phyloP scores from a whole-genome alignment of 495 filamentous ascomycete species.

The Penicillium steckii region DNA sequence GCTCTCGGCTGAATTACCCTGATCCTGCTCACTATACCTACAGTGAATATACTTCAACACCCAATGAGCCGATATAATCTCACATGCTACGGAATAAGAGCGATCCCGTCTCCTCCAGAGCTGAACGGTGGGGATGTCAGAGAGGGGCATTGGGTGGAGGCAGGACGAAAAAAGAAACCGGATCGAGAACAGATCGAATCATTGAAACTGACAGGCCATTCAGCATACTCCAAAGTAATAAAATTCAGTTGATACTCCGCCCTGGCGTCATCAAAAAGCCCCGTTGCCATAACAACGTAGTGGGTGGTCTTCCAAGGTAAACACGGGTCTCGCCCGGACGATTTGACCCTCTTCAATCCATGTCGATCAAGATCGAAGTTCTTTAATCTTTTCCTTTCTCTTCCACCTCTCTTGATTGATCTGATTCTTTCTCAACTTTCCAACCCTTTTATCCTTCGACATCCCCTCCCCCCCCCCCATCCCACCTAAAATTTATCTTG shows the following conservation, averaged over 20 bases:
- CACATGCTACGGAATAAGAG: constrained; percentile 16
- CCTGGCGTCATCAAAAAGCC: constrained; percentile 33
- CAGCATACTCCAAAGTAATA: not conserved
- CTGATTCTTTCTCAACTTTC: constrained; percentile 9
- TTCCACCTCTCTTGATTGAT: constrained; percentile 9
- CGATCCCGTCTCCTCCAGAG: constrained; percentile 19
- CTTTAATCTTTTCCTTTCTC: not conserved
- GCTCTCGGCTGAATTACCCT: too few relatives aligned
- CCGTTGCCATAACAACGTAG: constrained; percentile 49
- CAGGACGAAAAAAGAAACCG: constrained; percentile 15
- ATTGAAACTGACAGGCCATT: constrained; percentile 20
- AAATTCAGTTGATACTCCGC: constrained; percentile 15
- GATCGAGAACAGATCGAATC: constrained; percentile 14
- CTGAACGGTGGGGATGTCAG: constrained; percentile 29
- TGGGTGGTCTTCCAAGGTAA: constrained; percentile 25
- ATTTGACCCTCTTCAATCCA: constrained; percentile 22
- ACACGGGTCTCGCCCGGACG: constrained; percentile 31
- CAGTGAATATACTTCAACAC: too few relatives aligned
- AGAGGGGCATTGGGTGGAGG: constrained; percentile 18
- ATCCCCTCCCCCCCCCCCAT: not conserved
- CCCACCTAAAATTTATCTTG: not conserved
- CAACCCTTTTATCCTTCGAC: not conserved
- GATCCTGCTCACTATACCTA: too few relatives aligned
- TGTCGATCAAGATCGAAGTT: constrained; percentile 21
- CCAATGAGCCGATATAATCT: not conserved